These are phyloP conservation scores for Ophiostoma australiae DNA, from an alignment of 2,329 filamentous ascomycete genomes.

Conservation along the genomic window DNA sequence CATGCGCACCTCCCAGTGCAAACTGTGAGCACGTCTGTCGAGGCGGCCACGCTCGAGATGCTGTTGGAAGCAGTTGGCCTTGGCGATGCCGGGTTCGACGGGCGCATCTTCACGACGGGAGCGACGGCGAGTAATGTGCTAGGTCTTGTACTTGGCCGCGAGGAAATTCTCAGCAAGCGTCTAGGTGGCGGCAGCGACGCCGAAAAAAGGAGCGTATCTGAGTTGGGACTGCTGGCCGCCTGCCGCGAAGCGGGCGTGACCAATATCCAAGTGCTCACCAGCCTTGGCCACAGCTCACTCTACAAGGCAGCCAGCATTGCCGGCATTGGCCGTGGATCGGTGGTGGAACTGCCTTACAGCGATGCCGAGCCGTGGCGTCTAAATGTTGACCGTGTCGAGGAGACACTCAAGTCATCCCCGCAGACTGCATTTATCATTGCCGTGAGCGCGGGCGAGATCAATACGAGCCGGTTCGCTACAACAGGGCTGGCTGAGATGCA, in stretches of 20 bases:
- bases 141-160: slow-evolving; percentile 62
- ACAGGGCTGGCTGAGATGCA: slow-evolving; percentile 53
- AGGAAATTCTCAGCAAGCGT: slow-evolving; percentile 49
- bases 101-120: slow-evolving; percentile 53
- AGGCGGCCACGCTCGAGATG: slow-evolving; percentile 66
- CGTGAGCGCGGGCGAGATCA: slow-evolving; percentile 84
- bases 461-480: slow-evolving; percentile 76
- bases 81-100: slow-evolving; percentile 51
- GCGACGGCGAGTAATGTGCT: slow-evolving; percentile 77
- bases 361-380: slow-evolving; percentile 61
- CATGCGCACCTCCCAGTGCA: slow-evolving; percentile 75
- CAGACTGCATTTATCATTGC: slow-evolving; percentile 62
- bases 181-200: background rate
- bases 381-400: slow-evolving; percentile 61
- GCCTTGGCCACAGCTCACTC: slow-evolving; percentile 77
- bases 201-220: slow-evolving; percentile 47
- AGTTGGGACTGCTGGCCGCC: slow-evolving; percentile 64
- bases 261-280: slow-evolving; percentile 72
- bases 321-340: slow-evolving; percentile 66
- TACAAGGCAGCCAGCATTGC: slow-evolving; percentile 77
- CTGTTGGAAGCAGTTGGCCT: slow-evolving; percentile 63
- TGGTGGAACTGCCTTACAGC: slow-evolving; percentile 55
- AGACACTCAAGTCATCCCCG: slow-evolving; percentile 44
- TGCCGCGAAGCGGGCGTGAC: slow-evolving; percentile 59
- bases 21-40: slow-evolving; percentile 69